Base-by-base conservation (phyloP, 1,284 basidiomycete species). In the Sanghuangporus sanghuang region DNA sequence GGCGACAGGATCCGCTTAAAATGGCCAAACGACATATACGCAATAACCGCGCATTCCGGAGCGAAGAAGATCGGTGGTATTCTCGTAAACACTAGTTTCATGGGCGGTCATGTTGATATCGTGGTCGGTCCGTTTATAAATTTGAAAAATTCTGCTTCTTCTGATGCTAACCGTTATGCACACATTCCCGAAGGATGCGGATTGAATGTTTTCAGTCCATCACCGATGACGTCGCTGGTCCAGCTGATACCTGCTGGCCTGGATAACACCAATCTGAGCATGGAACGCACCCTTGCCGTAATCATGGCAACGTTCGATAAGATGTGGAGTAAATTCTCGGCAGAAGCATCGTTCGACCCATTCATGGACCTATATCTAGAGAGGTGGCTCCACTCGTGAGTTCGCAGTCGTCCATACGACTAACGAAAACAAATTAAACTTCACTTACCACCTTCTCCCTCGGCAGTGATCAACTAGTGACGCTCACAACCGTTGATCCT, bases 21-120 rank as follows among this genome's bases (percentile, higher is more conserved):
- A 75, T 99, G 97, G 97, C 96, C 96, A 11, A 99, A 99, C 71
- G 96, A 99, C 72, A 79, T 99, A 6, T 99, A 98, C 71, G 90
- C 87, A 1, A 74, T 85, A 11, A 78, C 77, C 1, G 77, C 78
- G 7, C 78, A 77, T 6, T 72, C 73, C 2, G 73, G 80, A 67
- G 81, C 79, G 69, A 88, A 79, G 72, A 98, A 98, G 75, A 77
- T 97, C 39, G 94, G 93, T 0, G 96, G 97, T 0, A 91, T 98
- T 27, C 78, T 99, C 21, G 93, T 99, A 54, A 96, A 92, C 70
- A 95, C 93, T 14, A 92, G 85, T 69, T 96, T 93, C 69, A 78
- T 81, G 16, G 85, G 85, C 2, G 87, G 86, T 0, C 81, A 83
- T 56, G 90, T 90, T 61, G 85, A 92, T 53, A 77, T 98, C 46